Evolutionary conservation across 352 stramenopile species (phyloP).

Genomic region (Phytopythium chamaehyphon): DNA sequence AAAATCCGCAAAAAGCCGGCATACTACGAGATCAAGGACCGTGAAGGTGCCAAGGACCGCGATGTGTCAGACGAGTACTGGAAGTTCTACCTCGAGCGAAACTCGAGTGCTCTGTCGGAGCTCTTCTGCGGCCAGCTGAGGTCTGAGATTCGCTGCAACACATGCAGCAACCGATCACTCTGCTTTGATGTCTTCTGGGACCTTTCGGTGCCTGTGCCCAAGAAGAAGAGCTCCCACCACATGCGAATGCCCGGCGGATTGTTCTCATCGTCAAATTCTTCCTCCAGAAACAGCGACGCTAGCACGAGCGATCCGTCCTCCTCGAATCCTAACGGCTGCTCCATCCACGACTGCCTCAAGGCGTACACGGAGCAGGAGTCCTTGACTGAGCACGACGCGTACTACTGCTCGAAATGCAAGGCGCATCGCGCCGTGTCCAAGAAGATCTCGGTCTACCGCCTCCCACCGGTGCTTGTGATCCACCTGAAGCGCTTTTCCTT

Average conservation of each 20-base stretch:
- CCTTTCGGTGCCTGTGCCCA: conserved; percentile 64
- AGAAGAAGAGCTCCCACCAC: conserved; percentile 47
- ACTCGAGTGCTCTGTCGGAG: conserved; percentile 63
- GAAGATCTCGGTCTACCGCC: conserved; percentile 71
- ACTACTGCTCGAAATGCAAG: conserved; percentile 75
- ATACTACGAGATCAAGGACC: conserved; percentile 77
- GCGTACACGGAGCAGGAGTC: conserved; percentile 71
- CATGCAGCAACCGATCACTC: conserved; percentile 63
- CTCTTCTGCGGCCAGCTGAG: conserved; percentile 81
- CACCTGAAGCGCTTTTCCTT: conserved; percentile 90
- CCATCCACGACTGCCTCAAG: conserved; percentile 64
- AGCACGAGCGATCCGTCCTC: background rate
- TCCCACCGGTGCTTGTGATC: conserved; percentile 81
- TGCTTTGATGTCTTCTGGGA: conserved; percentile 89
- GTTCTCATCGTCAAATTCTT: conserved; percentile 19
- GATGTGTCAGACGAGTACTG: conserved; percentile 84
- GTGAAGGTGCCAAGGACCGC: conserved; percentile 39
- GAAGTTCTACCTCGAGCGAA: conserved; percentile 73
- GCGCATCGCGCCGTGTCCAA: conserved; percentile 63
- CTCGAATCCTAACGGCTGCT: conserved; percentile 15
- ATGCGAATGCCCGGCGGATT: conserved; percentile 36
- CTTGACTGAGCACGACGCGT: conserved; percentile 57
- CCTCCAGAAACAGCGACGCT: conserved; percentile 4
- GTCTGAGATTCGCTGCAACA: conserved; percentile 71
- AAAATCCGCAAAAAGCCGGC: conserved; percentile 57